Percentiles rank a stretch among this genome's conserved stretches.
phyloP scores from a whole-genome alignment of 1,139 yeast species.

The Yamadazyma aaseri region DNA sequence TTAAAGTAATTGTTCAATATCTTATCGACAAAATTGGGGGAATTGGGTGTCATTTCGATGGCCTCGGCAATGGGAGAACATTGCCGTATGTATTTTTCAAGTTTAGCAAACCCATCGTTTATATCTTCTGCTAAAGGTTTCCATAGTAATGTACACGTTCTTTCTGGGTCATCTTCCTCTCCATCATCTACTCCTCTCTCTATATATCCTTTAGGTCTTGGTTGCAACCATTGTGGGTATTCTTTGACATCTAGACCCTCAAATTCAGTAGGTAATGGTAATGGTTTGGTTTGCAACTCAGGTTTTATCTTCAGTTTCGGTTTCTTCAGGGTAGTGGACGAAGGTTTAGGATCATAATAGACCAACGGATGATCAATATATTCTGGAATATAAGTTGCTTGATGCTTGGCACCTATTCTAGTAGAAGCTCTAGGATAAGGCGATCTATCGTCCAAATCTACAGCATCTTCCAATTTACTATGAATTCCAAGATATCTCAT shows the following conservation, averaged over 20 bases:
- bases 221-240: conserved; percentile 75
- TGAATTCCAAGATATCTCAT: conserved; percentile 80
- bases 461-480: conserved; percentile 72
- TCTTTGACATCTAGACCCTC: conserved; percentile 41
- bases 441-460: conserved; percentile 71
- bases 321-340: conserved; percentile 14
- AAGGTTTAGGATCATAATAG: conserved; percentile 54
- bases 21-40: conserved; percentile 81
- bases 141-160: conserved; percentile 72
- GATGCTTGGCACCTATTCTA: conserved; percentile 72
- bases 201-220: conserved; percentile 75
- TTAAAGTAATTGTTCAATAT: conserved; percentile 56
- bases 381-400: conserved; percentile 64
- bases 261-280: conserved; percentile 50
- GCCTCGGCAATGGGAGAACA: conserved; percentile 59
- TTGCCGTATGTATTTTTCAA: conserved; percentile 54
- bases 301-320: conserved; percentile 22
- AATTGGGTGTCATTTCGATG: conserved; percentile 46
- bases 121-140: conserved; percentile 39
- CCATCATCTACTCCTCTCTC: conserved; percentile 80
- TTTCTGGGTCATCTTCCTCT: conserved; percentile 38
- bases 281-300: conserved; percentile 19
- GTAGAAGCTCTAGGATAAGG: conserved; percentile 85
- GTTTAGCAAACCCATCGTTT: conserved; percentile 28
- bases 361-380: conserved; percentile 66